Base-by-base conservation (phyloP, 208 protist genomes). In the Blechomonas ayalai region DNA sequence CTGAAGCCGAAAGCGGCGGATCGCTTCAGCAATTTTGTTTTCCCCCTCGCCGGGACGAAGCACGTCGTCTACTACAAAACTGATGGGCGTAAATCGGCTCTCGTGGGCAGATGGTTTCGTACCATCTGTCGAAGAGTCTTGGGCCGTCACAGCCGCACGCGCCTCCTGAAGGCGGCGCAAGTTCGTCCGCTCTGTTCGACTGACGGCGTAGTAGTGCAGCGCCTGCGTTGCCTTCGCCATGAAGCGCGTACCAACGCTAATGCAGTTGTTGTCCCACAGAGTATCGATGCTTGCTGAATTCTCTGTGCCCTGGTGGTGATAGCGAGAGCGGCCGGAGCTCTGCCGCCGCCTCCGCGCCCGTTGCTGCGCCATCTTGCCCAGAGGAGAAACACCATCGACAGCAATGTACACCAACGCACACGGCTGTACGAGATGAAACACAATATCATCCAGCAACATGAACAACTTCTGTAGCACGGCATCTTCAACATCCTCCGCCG, bases 301-400 rank as follows among this genome's bases (percentile, higher is more conserved):
- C 23, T 44, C 42, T 27, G 33, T 13, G 43, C 20, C 54, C 22
- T 38, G 41, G 20, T 58, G 57, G 22, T 71, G 53, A 1, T 47
- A 66, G n/a, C 35, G 23, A 87, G 80, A 36, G 68, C 45, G 8
- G 67, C 81, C 2, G 87, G 43, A 26, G 24, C 4, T 53, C 10
- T 59, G 64, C 2, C 84, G 73, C 23, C 98, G 98, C 27, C 98
- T 82, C 22, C 97, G 64, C 8, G 79, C 57, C n/a, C 98, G 84
- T 74, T 99, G 98, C 73, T 99, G 97, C 44, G 99, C 97, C 67
- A 99, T 96, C 58, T 99, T 99, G 5, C 97, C 98, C 15, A 98
- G 77, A 8, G 97, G 97, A 7, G 97, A 96, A 9, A 98, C 89
- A 29, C 97, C 97, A 75, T 99, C 97, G 18, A 89, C 67, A 10